These are phyloP conservation scores for Quambalaria eucalypti DNA, from an alignment of 1,284 basidiomycete species.

Conservation along the genomic window DNA sequence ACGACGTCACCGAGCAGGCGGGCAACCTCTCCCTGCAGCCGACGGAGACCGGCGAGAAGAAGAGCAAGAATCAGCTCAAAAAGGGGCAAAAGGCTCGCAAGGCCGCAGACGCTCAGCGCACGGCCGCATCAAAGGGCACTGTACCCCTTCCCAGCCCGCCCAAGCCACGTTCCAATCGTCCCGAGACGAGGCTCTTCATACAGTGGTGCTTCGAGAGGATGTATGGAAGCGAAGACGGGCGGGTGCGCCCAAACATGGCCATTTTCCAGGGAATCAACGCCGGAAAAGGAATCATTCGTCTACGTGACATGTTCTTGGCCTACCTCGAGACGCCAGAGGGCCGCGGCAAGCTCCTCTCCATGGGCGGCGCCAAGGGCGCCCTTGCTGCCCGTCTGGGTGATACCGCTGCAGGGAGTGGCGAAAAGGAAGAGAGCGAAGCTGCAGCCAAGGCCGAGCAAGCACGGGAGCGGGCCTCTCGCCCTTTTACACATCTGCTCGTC, in stretches of 20 bases:
- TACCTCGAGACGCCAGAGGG: conserved; percentile 55
- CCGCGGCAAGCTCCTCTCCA: conserved; percentile 36
- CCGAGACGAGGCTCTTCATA: conserved; percentile 36
- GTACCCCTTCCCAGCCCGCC: conserved; percentile 18
- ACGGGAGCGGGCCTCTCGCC: conserved; percentile 29
- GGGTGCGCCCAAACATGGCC: conserved; percentile 59
- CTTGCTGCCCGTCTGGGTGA: conserved; percentile 11
- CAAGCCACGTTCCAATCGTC: conserved; percentile 22
- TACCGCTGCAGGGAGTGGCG: conserved; percentile 16
- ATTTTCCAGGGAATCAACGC: conserved; percentile 62
- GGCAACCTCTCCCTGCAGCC: conserved; percentile 22
- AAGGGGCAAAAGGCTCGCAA: conserved; percentile 11
- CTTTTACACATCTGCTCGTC: conserved; percentile 70
- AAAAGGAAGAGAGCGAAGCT: neutral
- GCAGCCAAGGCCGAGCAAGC: neutral
- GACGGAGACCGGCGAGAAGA: neutral
- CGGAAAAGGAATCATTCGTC: conserved; percentile 73
- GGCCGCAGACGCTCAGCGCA: neutral
- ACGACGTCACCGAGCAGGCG: conserved; percentile 29
- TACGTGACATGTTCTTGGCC: conserved; percentile 67
- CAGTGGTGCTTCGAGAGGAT: conserved; percentile 38
- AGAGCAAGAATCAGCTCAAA: conserved; percentile 19
- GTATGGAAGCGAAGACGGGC: conserved; percentile 49
- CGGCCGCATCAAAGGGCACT: conserved; percentile 12
- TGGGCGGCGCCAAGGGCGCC: conserved; percentile 47